A percentile compares a stretch with the other conserved stretches of the same genome.
Conservation (phyloP, 768 basidiomycete species). For the Boletales sp. region DNA sequence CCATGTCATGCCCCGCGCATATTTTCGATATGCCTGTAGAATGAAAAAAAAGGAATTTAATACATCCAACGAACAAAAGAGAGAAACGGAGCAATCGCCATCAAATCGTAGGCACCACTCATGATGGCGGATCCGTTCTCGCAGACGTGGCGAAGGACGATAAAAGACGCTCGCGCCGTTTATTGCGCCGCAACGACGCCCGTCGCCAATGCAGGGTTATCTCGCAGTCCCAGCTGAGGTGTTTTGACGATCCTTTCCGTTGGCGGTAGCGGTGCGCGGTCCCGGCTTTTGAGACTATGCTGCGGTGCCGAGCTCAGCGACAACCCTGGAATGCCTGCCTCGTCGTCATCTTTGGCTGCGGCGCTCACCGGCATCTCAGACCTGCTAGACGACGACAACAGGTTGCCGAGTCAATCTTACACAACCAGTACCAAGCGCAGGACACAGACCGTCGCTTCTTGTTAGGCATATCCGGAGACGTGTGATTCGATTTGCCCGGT, state of each 20-base stretch:
- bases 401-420: slow-evolving; percentile 28
- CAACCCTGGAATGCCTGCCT: slow-evolving; percentile 34
- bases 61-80: slow-evolving; percentile 24
- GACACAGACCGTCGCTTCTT: slow-evolving; percentile 76
- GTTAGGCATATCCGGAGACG: slow-evolving; percentile 69
- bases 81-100: slow-evolving; percentile 12
- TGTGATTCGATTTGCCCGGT: slow-evolving; percentile 55
- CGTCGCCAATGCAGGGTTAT: slow-evolving; percentile 55
- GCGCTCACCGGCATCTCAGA: slow-evolving; percentile 33
- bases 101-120: slow-evolving; percentile 10
- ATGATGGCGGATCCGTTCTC: background rate
- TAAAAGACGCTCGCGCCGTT: background rate
- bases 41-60: slow-evolving; percentile 21
- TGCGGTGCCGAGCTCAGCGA: slow-evolving; percentile 29
- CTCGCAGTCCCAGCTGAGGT: slow-evolving; percentile 58
- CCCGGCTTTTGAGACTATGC: slow-evolving; percentile 37
- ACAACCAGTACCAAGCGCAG: slow-evolving; percentile 8
- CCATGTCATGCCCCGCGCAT: slow-evolving; percentile 13
- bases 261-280: slow-evolving; percentile 36
- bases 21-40: slow-evolving; percentile 26
- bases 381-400: slow-evolving; percentile 33
- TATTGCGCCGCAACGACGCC: slow-evolving; percentile 34
- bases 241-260: slow-evolving; percentile 47
- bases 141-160: slow-evolving; percentile 1
- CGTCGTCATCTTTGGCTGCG: slow-evolving; percentile 35